Percentiles rank a stretch among this genome's conserved stretches.
Conservation (phyloP, 2,329 filamentous ascomycete genomes). For the Pseudonectria buxi region DNA sequence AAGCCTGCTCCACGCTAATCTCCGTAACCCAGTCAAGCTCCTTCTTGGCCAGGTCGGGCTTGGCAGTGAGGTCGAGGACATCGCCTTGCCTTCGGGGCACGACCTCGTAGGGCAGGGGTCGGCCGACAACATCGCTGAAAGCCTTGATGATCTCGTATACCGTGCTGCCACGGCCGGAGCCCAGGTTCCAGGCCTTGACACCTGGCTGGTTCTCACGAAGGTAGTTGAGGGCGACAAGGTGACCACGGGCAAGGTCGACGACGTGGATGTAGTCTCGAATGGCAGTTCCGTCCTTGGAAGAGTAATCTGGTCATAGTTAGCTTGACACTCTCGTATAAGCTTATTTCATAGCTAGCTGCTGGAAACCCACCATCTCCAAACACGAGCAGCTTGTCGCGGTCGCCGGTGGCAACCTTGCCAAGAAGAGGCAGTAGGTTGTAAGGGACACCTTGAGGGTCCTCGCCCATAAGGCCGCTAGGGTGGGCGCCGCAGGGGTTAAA, state of each 20-base stretch:
- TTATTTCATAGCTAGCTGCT: too few species aligned
- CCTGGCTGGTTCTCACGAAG: conserved; percentile 78
- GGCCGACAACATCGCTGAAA: conserved; percentile 81
- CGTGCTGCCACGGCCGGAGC: conserved; percentile 88
- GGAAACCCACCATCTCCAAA: conserved; percentile 77
- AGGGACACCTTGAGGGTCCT: conserved; percentile 91
- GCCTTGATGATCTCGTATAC: conserved; percentile 97
- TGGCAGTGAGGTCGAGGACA: conserved; percentile 89
- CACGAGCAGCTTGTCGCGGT: conserved; percentile 87
- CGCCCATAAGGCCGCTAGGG: conserved; percentile 93
- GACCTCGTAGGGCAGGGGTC: conserved; percentile 80
- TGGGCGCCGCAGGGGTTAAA: conserved; percentile 97
- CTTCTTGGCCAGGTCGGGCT: conserved; percentile 76
- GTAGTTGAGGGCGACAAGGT: conserved; percentile 84
- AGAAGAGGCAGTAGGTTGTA: conserved; percentile 93
- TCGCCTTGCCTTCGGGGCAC: conserved; percentile 77
- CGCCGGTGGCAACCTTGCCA: conserved; percentile 91
- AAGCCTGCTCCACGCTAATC: conserved; percentile 85
- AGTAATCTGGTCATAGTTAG: conserved; percentile 61
- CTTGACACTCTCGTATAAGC: not conserved
- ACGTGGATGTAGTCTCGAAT: conserved; percentile 99
- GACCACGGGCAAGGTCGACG: conserved; percentile 78
- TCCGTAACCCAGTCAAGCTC: conserved; percentile 92
- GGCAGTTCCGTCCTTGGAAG: conserved; percentile 81
- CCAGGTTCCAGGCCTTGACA: conserved; percentile 93